These are phyloP conservation scores for Leptographium procerum DNA, from an alignment of 2,329 filamentous ascomycete genomes.

Conservation along the genomic window DNA sequence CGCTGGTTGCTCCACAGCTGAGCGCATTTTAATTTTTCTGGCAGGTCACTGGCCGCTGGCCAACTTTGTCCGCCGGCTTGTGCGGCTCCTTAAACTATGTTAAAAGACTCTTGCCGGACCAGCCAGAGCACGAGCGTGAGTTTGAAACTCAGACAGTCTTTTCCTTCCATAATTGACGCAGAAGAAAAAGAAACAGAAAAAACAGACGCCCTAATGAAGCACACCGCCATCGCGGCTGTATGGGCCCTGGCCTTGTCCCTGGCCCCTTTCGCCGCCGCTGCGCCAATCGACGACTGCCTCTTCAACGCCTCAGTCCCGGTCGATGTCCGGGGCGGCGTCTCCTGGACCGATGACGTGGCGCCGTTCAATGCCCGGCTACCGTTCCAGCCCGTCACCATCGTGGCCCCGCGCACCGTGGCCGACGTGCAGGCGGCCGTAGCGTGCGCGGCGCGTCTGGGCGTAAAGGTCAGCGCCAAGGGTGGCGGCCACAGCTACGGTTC, in stretches of 20 bases:
- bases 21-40: too few species aligned
- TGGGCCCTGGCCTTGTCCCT: neutral
- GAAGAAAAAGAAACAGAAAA: neutral
- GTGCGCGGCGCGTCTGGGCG: slow-evolving; percentile 28
- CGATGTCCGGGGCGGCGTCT: slow-evolving; percentile 11
- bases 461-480: slow-evolving; percentile 36
- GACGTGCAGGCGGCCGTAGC: slow-evolving; percentile 34
- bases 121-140: too few species aligned
- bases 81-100: too few species aligned
- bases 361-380: slow-evolving; percentile 19
- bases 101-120: too few species aligned
- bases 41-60: too few species aligned
- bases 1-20: too few species aligned
- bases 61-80: too few species aligned
- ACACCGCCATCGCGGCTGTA: neutral
- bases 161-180: too few species aligned
- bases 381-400: slow-evolving; percentile 28
- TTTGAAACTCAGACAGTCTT: too few species aligned
- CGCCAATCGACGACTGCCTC: slow-evolving; percentile 19
- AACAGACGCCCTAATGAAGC: neutral
- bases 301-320: slow-evolving; percentile 16
- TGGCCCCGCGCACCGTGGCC: slow-evolving; percentile 27
- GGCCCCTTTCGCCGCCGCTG: slow-evolving; percentile 2
- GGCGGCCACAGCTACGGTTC: slow-evolving; percentile 42
- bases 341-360: slow-evolving; percentile 15